Evolutionary conservation across 225 moss, liverwort and hornwort species (phyloP).

Genomic region (Bryoerythrophyllum caledonicum): DNA sequence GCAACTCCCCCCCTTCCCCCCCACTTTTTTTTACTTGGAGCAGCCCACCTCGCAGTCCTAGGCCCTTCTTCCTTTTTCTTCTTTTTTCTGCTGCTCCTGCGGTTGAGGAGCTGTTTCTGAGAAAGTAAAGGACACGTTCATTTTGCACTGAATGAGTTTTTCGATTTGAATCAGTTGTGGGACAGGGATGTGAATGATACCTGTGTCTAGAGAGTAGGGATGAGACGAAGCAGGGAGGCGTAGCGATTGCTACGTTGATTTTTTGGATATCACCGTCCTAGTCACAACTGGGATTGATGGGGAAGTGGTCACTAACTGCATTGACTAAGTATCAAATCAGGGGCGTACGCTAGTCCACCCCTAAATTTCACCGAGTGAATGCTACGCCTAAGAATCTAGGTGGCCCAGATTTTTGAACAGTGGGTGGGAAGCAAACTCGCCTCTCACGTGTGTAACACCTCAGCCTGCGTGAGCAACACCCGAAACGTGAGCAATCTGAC

Average conservation of each 20-base stretch:
- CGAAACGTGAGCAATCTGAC: neutral
- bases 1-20: neutral
- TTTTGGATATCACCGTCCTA: constrained; percentile 29
- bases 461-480: constrained; percentile 19
- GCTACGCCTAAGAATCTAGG: constrained; percentile 26
- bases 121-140: constrained; percentile 54
- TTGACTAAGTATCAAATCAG: constrained; percentile 54
- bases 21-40: constrained; percentile 41
- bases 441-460: constrained; percentile 31
- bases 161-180: neutral
- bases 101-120: constrained; percentile 42
- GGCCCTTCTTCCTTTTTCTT: constrained; percentile 8
- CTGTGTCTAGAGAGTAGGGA: neutral
- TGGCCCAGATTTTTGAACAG: constrained; percentile 30
- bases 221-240: neutral
- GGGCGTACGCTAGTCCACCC: constrained; percentile 32
- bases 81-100: constrained; percentile 20
- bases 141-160: constrained; percentile 34
- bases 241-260: constrained; percentile 19
- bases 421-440: constrained; percentile 27
- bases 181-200: constrained; percentile 1
- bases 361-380: constrained; percentile 36
- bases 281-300: constrained; percentile 38
- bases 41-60: constrained; percentile 36
- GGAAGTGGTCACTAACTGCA: constrained; percentile 44